Evolutionary conservation across 169 alveolate species (phyloP).

Genomic region (Plasmodium inui): DNA sequence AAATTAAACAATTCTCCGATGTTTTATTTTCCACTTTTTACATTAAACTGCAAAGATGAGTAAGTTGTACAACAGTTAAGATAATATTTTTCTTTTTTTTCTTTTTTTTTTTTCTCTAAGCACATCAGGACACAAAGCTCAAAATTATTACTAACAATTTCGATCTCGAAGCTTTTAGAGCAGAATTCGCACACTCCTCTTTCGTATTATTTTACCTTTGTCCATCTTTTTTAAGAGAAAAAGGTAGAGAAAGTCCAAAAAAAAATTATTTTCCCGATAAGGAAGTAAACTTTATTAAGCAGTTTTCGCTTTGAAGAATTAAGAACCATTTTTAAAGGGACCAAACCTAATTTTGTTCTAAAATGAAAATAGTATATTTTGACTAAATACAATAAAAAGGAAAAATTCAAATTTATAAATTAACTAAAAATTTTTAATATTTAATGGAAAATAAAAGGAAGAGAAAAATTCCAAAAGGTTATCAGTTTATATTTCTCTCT

Average conservation of each 20-base stretch:
- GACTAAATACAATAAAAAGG: neutral
- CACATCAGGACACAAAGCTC: neutral
- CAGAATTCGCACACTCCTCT: neutral
- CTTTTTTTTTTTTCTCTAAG: neutral
- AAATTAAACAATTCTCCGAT: neutral
- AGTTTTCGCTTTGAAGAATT: neutral
- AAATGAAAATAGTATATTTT: too few species aligned
- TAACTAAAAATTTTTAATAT: too few species aligned
- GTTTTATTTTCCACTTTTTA: neutral
- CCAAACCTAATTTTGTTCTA: too few species aligned
- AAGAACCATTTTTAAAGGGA: neutral
- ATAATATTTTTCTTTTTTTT: too few species aligned
- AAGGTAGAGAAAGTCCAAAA: neutral
- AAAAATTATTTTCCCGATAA: too few species aligned
- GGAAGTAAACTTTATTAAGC: too few species aligned
- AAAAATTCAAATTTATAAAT: too few species aligned
- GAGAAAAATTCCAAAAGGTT: neutral
- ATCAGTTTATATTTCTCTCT: neutral
- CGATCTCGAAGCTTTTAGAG: neutral
- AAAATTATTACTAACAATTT: neutral
- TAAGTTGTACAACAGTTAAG: neutral
- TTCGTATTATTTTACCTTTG: neutral
- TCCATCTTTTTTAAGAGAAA: neutral
- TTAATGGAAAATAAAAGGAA: too few species aligned
- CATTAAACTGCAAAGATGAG: neutral